phyloP scores from a whole-genome alignment of 441 rosid genomes.

The Mallotus japonicus region DNA sequence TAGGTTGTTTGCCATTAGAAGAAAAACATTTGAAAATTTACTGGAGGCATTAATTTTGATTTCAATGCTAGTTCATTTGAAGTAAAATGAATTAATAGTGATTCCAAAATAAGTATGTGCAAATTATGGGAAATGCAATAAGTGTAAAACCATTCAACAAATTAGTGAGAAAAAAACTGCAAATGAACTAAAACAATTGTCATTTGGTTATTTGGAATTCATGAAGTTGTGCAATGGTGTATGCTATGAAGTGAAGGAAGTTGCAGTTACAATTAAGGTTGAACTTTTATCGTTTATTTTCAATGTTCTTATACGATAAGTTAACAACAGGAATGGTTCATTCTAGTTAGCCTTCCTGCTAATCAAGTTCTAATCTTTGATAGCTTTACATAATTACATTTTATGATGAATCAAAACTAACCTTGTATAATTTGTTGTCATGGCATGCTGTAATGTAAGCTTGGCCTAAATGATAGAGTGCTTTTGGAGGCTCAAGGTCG shows the following conservation, averaged over 20 bases:
- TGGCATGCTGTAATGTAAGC: constrained; percentile 99
- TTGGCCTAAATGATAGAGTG: constrained; percentile 93
- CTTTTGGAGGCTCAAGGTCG: constrained; percentile 96
- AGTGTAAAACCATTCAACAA: not conserved
- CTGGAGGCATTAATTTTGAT: too few relatives aligned
- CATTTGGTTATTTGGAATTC: not conserved
- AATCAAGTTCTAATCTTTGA: not conserved
- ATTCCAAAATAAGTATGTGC: too few relatives aligned
- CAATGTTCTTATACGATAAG: not conserved
- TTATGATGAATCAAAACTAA: not conserved
- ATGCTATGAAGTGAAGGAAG: not conserved
- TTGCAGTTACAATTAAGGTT: not conserved
- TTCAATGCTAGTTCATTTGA: too few relatives aligned
- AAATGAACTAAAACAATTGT: not conserved
- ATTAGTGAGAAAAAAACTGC: not conserved
- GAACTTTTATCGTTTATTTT: not conserved
- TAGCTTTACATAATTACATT: not conserved
- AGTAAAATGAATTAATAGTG: too few relatives aligned
- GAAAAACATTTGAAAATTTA: too few relatives aligned
- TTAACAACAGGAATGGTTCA: not conserved
- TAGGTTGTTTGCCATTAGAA: too few relatives aligned
- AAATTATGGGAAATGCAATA: too few relatives aligned
- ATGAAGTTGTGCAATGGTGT: not conserved
- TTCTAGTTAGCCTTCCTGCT: not conserved
- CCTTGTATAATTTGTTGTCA: constrained; percentile 38